Percentiles rank a stretch among this genome's conserved stretches.
Conservation (phyloP, 768 basidiomycete genomes). For the Phanerodontia chrysosporium region DNA sequence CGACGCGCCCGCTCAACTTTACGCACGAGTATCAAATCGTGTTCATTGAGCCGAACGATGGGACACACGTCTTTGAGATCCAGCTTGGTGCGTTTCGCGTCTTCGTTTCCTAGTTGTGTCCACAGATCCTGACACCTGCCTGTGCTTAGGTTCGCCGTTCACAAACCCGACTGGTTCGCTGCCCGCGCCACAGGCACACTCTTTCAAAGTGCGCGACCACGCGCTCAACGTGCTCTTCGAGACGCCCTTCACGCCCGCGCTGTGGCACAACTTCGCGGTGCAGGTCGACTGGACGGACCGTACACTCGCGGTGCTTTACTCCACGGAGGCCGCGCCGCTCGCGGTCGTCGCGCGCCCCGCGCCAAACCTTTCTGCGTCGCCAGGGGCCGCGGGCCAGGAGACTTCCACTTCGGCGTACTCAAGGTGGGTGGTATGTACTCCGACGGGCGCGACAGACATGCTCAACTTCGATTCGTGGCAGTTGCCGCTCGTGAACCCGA, state of each 20-base stretch:
- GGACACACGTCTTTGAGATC: slow-evolving; percentile 55
- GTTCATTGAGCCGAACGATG: slow-evolving; percentile 59
- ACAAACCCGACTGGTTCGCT: slow-evolving; percentile 43
- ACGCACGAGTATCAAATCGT: slow-evolving; percentile 61
- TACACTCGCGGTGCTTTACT: slow-evolving; percentile 51
- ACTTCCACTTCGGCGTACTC: slow-evolving; percentile 58
- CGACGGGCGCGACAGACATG: not conserved
- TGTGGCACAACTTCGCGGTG: slow-evolving; percentile 61
- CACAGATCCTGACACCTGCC: not conserved
- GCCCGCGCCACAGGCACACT: slow-evolving; percentile 40
- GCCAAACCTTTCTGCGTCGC: slow-evolving; percentile 36
- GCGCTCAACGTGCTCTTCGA: slow-evolving; percentile 46
- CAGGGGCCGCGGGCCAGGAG: slow-evolving; percentile 44
- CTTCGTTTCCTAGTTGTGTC: not conserved
- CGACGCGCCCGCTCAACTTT: slow-evolving; percentile 42
- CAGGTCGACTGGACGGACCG: slow-evolving; percentile 49
- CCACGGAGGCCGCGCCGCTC: slow-evolving; percentile 35
- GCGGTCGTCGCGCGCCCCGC: slow-evolving; percentile 38
- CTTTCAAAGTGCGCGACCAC: slow-evolving; percentile 55
- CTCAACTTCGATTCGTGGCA: slow-evolving; percentile 16
- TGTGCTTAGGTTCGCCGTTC: slow-evolving; percentile 48
- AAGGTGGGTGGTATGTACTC: slow-evolving; percentile 36
- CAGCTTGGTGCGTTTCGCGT: slow-evolving; percentile 43
- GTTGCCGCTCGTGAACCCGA: slow-evolving; percentile 50
- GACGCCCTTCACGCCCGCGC: slow-evolving; percentile 36